phyloP scores from a whole-genome alignment of 108 stramenopile species.

The Cyclotella kingstonii region DNA sequence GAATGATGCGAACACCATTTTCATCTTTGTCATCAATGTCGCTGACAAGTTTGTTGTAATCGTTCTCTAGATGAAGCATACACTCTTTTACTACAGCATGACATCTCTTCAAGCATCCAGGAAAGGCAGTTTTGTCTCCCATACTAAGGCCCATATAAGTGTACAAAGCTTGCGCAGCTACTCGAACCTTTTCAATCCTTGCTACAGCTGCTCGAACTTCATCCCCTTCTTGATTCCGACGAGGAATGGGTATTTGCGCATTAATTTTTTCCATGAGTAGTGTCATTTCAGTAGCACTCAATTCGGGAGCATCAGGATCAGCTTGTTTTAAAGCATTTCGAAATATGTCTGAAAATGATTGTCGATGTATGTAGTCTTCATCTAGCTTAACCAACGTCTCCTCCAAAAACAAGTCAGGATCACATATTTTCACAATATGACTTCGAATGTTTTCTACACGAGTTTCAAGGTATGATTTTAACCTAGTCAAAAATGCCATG shows the following conservation, averaged over 20 bases:
- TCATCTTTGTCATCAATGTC: constrained; percentile 24
- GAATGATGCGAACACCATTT: constrained; percentile 20
- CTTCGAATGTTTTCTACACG: constrained; percentile 64
- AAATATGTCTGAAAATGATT: constrained; percentile 1
- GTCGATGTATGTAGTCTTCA: constrained; percentile 18
- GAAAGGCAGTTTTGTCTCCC: constrained; percentile 21
- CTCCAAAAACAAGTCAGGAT: constrained; percentile 63
- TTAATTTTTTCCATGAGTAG: constrained; percentile 21
- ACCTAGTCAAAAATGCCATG: constrained; percentile 41
- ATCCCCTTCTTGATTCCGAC: constrained; percentile 29
- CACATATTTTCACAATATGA: constrained; percentile 66
- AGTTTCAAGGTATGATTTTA: constrained; percentile 56
- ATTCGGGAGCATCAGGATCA: constrained; percentile 41
- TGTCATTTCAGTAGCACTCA: constrained; percentile 40
- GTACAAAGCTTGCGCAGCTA: constrained; percentile 20
- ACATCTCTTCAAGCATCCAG: constrained; percentile 14
- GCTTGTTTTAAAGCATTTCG: constrained; percentile 17
- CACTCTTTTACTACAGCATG: constrained; percentile 8
- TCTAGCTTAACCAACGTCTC: constrained; percentile 60
- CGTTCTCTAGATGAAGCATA: constrained; percentile 18
- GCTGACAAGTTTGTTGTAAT: constrained; percentile 16
- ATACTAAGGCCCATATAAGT: constrained; percentile 17
- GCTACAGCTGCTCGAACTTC: constrained; percentile 18
- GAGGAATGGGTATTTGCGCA: constrained; percentile 23
- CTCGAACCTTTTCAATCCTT: constrained; percentile 33